phyloP scores from a whole-genome alignment of 2,329 filamentous ascomycete genomes.

The Penicillium rolfsii region DNA sequence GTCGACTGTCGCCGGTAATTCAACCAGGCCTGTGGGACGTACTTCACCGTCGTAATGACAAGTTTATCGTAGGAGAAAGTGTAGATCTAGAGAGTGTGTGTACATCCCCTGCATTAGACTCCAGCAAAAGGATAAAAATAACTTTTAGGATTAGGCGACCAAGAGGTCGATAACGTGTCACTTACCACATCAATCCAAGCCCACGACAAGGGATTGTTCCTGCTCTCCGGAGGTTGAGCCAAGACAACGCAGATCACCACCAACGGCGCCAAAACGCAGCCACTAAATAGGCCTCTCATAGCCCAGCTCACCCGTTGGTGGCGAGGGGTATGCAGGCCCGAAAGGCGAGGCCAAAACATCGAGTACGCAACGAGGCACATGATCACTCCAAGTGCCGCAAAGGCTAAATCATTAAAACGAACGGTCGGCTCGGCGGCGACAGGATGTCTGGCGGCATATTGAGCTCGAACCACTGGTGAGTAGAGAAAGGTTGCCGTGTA shows the following conservation, averaged over 20 bases:
- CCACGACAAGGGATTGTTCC: slow-evolving; percentile 56
- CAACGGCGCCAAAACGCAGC: slow-evolving; percentile 58
- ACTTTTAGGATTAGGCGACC: background rate
- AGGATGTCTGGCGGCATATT: slow-evolving; percentile 82
- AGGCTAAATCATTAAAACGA: slow-evolving; percentile 84
- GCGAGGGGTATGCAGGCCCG: slow-evolving; percentile 71
- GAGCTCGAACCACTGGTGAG: slow-evolving; percentile 72
- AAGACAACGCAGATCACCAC: slow-evolving; percentile 48
- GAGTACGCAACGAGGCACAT: slow-evolving; percentile 73
- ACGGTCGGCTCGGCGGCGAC: slow-evolving; percentile 78
- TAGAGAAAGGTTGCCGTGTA: slow-evolving; percentile 78
- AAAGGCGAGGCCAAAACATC: slow-evolving; percentile 73
- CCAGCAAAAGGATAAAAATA: background rate
- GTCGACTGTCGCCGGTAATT: slow-evolving; percentile 88
- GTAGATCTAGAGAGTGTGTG: slow-evolving; percentile 53
- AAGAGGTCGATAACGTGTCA: slow-evolving; percentile 11
- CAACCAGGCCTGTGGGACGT: slow-evolving; percentile 79
- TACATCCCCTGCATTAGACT: slow-evolving; percentile 24
- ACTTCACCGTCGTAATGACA: slow-evolving; percentile 86
- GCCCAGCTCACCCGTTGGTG: slow-evolving; percentile 60
- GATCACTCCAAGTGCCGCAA: slow-evolving; percentile 78
- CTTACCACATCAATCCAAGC: slow-evolving; percentile 67
- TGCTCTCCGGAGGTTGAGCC: slow-evolving; percentile 45
- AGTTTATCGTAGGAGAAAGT: slow-evolving; percentile 87
- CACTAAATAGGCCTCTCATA: slow-evolving; percentile 71